A percentile compares a stretch with the other conserved stretches of the same genome.
phyloP scores from a whole-genome alignment of 169 alveolate genomes.

The Eimeria necatrix region DNA sequence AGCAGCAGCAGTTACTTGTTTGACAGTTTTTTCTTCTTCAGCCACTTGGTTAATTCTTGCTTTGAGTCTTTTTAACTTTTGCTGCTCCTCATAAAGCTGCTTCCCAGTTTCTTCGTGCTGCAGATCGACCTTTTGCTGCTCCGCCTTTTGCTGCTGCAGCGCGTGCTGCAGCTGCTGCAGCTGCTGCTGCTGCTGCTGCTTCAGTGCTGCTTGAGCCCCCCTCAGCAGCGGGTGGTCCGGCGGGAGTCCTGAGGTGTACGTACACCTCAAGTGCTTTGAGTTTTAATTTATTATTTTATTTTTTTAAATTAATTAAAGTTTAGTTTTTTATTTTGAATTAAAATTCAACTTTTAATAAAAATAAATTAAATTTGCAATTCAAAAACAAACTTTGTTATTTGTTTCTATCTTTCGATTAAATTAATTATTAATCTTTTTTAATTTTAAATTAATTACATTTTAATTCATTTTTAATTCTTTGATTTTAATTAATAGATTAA shows the following conservation, averaged over 20 bases:
- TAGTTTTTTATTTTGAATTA: no score
- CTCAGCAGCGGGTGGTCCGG: slow-evolving; percentile 89
- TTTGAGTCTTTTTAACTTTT: slow-evolving; percentile 90
- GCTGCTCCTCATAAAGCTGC: slow-evolving; percentile 89
- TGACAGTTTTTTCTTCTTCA: slow-evolving; percentile 87
- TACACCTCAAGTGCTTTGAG: no score
- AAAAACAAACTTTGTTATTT: not conserved
- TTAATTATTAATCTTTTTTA: not conserved
- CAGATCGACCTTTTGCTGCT: slow-evolving; percentile 78
- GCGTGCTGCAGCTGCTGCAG: slow-evolving; percentile 87
- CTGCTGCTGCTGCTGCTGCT: slow-evolving; percentile 90
- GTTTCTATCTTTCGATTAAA: not conserved
- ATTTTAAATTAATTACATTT: no score
- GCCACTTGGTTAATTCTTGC: slow-evolving; percentile 89
- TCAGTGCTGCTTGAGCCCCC: slow-evolving; percentile 89
- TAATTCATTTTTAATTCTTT: no score
- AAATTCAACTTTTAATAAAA: no score
- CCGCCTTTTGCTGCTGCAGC: slow-evolving; percentile 11
- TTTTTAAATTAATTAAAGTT: no score
- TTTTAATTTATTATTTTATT: no score
- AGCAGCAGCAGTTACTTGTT: slow-evolving; percentile 11
- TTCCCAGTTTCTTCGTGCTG: slow-evolving; percentile 92
- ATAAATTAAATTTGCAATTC: no score
- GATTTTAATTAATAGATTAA: no score
- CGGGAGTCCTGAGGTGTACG: slow-evolving; percentile 2